A percentile compares a stretch with the other conserved stretches of the same genome.
Evolutionary conservation across 768 basidiomycete genomes (phyloP).

Genomic region (Russula virescens): DNA sequence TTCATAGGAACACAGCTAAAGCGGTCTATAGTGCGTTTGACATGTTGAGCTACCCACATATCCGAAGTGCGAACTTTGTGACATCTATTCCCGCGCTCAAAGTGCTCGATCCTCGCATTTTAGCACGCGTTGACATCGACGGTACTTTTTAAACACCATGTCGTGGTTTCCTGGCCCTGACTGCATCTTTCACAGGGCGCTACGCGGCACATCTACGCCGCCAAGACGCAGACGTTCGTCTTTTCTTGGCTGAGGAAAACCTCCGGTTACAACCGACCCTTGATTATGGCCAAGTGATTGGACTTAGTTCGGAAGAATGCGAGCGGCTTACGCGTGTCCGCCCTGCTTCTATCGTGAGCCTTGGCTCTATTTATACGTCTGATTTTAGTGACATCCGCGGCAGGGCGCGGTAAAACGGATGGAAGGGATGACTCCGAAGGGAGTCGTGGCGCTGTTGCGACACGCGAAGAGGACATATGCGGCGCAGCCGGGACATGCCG

Average conservation of each 20-base stretch:
- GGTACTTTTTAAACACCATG: conserved; percentile 36
- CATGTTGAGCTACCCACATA: conserved; percentile 54
- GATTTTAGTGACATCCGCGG: not conserved
- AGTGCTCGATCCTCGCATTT: conserved; percentile 43
- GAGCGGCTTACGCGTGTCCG: conserved; percentile 54
- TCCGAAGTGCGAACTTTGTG: conserved; percentile 42
- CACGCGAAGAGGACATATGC: conserved; percentile 44
- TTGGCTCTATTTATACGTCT: not conserved
- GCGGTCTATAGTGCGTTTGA: conserved; percentile 58
- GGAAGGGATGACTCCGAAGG: conserved; percentile 88
- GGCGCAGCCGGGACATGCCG: conserved; percentile 6
- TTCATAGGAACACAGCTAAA: not conserved
- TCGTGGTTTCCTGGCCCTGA: not conserved
- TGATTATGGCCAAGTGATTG: conserved; percentile 60
- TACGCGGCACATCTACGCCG: conserved; percentile 61
- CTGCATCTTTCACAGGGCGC: conserved; percentile 36
- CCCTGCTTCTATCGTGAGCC: conserved; percentile 63
- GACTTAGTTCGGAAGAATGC: conserved; percentile 71
- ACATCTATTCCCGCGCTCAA: conserved; percentile 45
- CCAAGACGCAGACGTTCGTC: conserved; percentile 68
- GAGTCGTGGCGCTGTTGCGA: conserved; percentile 60
- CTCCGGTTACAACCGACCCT: conserved; percentile 61
- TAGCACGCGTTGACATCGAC: conserved; percentile 63
- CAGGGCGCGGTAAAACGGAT: conserved; percentile 91
- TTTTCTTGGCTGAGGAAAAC: conserved; percentile 72